A percentile compares a stretch with the other conserved stretches of the same genome.
Conservation (phyloP, 2,329 filamentous ascomycete species). For the Phyllosticta citribraziliensis region DNA sequence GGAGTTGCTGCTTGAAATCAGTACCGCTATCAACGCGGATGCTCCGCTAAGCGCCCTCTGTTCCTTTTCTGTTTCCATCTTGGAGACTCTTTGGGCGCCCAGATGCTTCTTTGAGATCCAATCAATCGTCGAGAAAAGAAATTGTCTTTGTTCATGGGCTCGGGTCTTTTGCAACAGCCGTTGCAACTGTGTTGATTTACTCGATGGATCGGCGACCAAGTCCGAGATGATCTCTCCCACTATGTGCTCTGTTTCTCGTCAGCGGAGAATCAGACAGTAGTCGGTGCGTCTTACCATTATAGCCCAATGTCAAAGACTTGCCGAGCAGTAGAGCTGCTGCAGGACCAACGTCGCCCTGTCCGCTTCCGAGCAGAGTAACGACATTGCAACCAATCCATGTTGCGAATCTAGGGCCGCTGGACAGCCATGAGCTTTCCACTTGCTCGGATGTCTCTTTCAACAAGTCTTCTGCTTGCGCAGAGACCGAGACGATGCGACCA, state of each 20-base stretch:
- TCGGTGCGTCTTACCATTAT: conserved; percentile 46
- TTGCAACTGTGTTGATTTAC: conserved; percentile 21
- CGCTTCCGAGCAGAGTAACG: conserved; percentile 33
- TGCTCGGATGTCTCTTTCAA: conserved; percentile 26
- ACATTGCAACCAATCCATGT: conserved; percentile 64
- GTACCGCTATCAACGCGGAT: conserved; percentile 10
- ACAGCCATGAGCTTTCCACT: conserved; percentile 46
- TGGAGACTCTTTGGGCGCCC: background rate
- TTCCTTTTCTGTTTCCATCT: background rate
- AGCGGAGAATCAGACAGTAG: background rate
- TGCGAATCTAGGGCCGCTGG: conserved; percentile 54
- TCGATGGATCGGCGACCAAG: background rate
- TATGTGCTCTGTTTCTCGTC: conserved; percentile 10
- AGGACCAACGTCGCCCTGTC: conserved; percentile 19
- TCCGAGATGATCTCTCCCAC: conserved; percentile 1
- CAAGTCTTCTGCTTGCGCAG: conserved; percentile 49
- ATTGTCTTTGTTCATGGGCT: conserved; percentile 39
- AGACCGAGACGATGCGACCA: conserved; percentile 48
- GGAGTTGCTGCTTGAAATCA: conserved; percentile 10
- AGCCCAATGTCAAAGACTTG: conserved; percentile 60
- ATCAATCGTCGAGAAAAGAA: conserved; percentile 26
- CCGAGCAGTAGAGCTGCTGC: conserved; percentile 36
- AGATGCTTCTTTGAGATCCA: conserved; percentile 19
- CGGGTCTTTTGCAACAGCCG: conserved; percentile 35
- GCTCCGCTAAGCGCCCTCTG: conserved; percentile 6